Base-by-base conservation (phyloP, 148 eudicot species). In the Agrostemma githago region DNA sequence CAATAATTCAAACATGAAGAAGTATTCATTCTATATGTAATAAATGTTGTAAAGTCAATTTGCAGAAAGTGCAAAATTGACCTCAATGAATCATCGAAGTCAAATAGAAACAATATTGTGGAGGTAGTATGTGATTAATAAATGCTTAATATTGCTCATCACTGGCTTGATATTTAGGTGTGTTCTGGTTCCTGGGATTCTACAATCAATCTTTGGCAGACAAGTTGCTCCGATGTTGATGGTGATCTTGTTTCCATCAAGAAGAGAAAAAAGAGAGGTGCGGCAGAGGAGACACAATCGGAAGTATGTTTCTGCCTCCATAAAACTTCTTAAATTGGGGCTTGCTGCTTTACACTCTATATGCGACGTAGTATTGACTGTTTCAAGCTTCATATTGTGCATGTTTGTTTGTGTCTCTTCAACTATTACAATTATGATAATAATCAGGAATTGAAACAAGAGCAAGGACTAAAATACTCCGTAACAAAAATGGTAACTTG, bases 111-210 rank as follows among this genome's bases (percentile, higher is more conserved):
- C 56, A 51, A 51, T 51, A 51, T 48, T 48, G 53, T 8, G 53
- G 12, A 48, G 53, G 11, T 26, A 54, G 8, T 4, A 57, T 14
- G 4, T 21, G 41, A 34, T 62, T 9, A 62, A 6, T 62, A 11
- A 12, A 62, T 62, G 39, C 71, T 77, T 10, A 65, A 4, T 75
- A 42, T 21, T 62, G 74, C 62, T 9, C 26, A 66, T 39, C 11
- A 74, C 26, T 81, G 67, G 72, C 57, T 77, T 42, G 71, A 54
- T 79, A 68, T 20, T 26, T 53, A 95, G 98, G 85, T 92, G 68
- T 95, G 98, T 75, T 92, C 98, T 51, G 98, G 98, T 72, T 88
- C 96, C 34, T 92, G 98, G 98, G 98, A 95, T 77, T 85, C 87
- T 61, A 85, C 85, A 74, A 90, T 95, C 61, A 92, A 90, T 63